Evolutionary conservation across 805 yeast species (phyloP), one percentile per base, ranked within the genome.

Genomic region (Lachancea dasiensis): DNA sequence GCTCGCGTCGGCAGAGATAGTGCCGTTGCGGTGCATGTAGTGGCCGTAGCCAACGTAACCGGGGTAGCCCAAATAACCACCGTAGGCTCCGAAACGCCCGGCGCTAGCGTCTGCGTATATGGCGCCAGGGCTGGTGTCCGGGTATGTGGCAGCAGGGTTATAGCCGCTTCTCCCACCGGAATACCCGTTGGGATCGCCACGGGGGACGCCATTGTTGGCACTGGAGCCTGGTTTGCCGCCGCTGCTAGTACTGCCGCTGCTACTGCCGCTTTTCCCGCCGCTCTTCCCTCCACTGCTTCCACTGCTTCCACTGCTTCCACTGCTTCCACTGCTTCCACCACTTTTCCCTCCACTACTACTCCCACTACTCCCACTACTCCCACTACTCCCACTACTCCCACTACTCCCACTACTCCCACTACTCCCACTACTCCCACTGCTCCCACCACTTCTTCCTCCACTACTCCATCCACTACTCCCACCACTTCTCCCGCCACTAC

Each of bases 261-360:
- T 27, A 6, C 39, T 15, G 21, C 33, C 22, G 21, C 38, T 15
- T 19, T 31, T 15, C 16, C 36, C 19, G 23, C 31, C 13, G 16
- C 30, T 13, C 4, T 15, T 21, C 4, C 38, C 14, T 13, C 29
- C 32, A 16, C 34, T 32, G 11, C 32, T 26, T 11, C 32, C n/a
- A 23, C 38, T 20, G 23, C 46, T 32, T 36, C 36, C 16, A 24
- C 41, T 29, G 13, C 41, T 38, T 13, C 38, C 18, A 39, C 39
- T 21, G 21, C 37, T 18, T 15, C 27, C 29, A 25, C 15, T 20
- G 22, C n/a, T 15, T 17, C 36, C 19, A 23, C 31, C 13, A 15
- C 30, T 13, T 4, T 15, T 21, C 4, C 38, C 14, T 13, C 29
- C 32, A 16, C 34, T 32, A 23, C 38, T 23, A 21, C 47, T 31